phyloP scores from a whole-genome alignment of 305 asterid genomes.

The Solanum hybrid region DNA sequence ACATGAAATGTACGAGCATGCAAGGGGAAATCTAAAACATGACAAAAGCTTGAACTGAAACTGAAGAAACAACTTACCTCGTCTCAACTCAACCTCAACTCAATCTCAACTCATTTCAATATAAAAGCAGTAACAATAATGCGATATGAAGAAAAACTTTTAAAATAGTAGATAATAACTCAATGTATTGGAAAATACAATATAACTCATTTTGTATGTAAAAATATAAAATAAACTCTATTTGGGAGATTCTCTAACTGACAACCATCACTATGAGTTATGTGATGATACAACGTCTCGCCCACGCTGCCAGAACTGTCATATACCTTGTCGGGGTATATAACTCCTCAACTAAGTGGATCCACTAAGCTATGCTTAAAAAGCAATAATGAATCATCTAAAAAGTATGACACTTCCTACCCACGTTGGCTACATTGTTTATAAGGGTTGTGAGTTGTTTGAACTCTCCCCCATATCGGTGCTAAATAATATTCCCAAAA shows the following conservation, averaged over 20 bases:
- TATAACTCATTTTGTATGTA: not conserved
- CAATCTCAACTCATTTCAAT: not conserved
- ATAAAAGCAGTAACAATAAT: too few relatives aligned
- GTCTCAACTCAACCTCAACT: not conserved
- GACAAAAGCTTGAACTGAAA: not conserved
- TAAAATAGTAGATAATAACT: not conserved
- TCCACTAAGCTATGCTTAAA: not conserved
- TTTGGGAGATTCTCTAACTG: not conserved
- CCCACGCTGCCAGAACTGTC: not conserved
- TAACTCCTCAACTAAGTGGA: not conserved
- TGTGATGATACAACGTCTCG: not conserved
- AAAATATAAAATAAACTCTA: not conserved
- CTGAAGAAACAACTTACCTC: not conserved
- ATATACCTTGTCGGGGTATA: not conserved
- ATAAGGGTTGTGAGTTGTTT: too few relatives aligned
- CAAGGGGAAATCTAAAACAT: not conserved
- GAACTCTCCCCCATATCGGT: too few relatives aligned
- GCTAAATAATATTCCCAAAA: too few relatives aligned
- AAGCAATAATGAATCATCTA: not conserved
- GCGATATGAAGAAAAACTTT: too few relatives aligned
- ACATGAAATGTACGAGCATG: not conserved
- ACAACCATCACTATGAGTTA: not conserved
- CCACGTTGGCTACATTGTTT: too few relatives aligned
- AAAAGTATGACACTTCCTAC: not conserved
- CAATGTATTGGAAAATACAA: not conserved